These are phyloP conservation scores for Kwoniella newhampshirensis DNA, from an alignment of 768 basidiomycete species.

Conservation along the genomic window DNA sequence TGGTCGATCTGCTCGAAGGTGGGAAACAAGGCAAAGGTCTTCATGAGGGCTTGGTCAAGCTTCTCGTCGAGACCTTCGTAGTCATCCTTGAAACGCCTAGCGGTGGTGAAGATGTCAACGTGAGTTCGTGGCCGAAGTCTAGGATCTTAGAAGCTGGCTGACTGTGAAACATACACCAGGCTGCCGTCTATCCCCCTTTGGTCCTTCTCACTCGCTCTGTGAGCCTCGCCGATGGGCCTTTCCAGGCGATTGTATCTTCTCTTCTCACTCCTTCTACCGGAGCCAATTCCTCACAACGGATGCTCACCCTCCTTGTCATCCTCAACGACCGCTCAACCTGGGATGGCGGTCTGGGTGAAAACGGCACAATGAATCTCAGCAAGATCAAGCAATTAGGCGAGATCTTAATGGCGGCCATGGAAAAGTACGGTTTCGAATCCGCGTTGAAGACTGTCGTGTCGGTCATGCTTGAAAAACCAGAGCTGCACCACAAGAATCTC, in stretches of 20 bases:
- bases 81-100: constrained; percentile 27
- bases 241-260: constrained; percentile 36
- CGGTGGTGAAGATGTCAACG: constrained; percentile 43
- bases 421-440: constrained; percentile 41
- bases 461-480: constrained; percentile 12
- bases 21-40: constrained; percentile 61
- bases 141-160: too few species aligned
- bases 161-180: constrained; percentile 24
- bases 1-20: constrained; percentile 74
- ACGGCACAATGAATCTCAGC: constrained; percentile 24
- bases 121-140: constrained; percentile 17
- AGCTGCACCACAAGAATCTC: constrained; percentile 10
- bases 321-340: constrained; percentile 40
- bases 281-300: constrained; percentile 42
- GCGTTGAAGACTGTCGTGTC: constrained; percentile 26
- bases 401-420: constrained; percentile 32
- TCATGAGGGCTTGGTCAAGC: constrained; percentile 46
- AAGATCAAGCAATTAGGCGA: constrained; percentile 32
- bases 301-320: constrained; percentile 45
- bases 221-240: constrained; percentile 44
- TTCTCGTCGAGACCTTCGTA: constrained; percentile 46
- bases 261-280: constrained; percentile 35
- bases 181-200: constrained; percentile 49
- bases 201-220: constrained; percentile 46
- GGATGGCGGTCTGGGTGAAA: constrained; percentile 28